These are phyloP conservation scores for Flaveria ramosissima DNA, from an alignment of 129 eudicot genomes.

Conservation along the genomic window DNA sequence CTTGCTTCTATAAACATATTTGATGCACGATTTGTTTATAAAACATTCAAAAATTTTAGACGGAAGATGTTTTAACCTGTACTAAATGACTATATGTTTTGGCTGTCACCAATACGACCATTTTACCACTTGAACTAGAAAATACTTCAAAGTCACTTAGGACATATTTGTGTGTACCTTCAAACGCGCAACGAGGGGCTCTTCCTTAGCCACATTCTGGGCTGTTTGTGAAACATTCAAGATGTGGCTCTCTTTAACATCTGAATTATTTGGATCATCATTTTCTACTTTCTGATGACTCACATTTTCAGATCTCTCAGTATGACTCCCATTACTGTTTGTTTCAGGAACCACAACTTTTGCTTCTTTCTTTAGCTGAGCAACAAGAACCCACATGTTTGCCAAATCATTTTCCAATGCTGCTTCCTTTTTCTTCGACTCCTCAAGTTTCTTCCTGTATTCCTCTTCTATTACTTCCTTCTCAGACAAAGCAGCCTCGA, in stretches of 20 bases:
- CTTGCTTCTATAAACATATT: background rate
- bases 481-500: conserved; percentile 89
- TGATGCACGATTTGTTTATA: background rate
- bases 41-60: background rate
- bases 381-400: conserved; percentile 99
- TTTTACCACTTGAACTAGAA: background rate
- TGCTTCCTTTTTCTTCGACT: conserved; percentile 82
- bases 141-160: background rate
- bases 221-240: conserved; percentile 42
- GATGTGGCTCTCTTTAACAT: conserved; percentile 47
- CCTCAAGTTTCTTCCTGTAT: conserved; percentile 67
- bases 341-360: conserved; percentile 42
- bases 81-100: background rate
- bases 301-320: conserved; percentile 33
- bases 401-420: conserved; percentile 89
- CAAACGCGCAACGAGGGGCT: conserved; percentile 88
- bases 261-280: conserved; percentile 36
- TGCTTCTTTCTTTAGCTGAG: conserved; percentile 84
- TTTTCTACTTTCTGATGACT: conserved; percentile 43
- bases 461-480: conserved; percentile 76
- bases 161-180: conserved; percentile 47
- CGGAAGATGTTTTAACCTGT: background rate
- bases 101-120: background rate
- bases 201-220: conserved; percentile 58
- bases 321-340: conserved; percentile 35